Evolutionary conservation across 352 stramenopile species (phyloP), one percentile per base, ranked within the genome.

Genomic region (Elongisporangium prolatum): DNA sequence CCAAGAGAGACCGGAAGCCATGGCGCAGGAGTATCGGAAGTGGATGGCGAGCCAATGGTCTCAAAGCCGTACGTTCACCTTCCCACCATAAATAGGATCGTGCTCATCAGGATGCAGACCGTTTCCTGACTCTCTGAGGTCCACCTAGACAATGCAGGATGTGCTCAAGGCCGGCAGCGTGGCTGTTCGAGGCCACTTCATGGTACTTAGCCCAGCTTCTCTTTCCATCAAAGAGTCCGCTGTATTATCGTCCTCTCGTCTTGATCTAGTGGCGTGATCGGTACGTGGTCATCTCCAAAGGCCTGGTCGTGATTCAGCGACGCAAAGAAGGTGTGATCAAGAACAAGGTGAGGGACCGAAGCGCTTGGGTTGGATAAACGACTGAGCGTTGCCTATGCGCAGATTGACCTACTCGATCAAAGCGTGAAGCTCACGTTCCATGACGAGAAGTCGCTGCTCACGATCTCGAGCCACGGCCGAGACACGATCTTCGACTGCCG

Each of bases 381-480:
- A n/a, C 34, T 67, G 16, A 57, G 7, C 2, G n/a, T 47, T 9
- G 37, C 53, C 52, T 54, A 21, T 54, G 54, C 20, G 17, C 44
- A 88, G 76, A 86, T 92, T 54, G 70, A 90, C 51, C 38, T 92
- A 52, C 67, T 80, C 17, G 76, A 88, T 49, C 40, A 57, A 21
- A 75, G 57, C 13, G 66, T 89, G 7, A 75, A 78, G 51, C 61
- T 92, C 25, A 76, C 74, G 22, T 92, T 92, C 65, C 74, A 80
- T 34, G 75, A 77, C 16, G 70, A 86, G 6, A 69, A 88, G 34
- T 73, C 80, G 16, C 60, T 86, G 55, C 60, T 92, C 18, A 78
- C 68, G 5, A 77, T 92, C 63, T 62, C 66, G 0, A 68, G 71
- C 25, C 59, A 81, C 24, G 74, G 72, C 16, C 67, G 68, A 8